Base-by-base conservation (phyloP, 2,329 filamentous ascomycete species). In the Aaosphaeria pasadenensis region DNA sequence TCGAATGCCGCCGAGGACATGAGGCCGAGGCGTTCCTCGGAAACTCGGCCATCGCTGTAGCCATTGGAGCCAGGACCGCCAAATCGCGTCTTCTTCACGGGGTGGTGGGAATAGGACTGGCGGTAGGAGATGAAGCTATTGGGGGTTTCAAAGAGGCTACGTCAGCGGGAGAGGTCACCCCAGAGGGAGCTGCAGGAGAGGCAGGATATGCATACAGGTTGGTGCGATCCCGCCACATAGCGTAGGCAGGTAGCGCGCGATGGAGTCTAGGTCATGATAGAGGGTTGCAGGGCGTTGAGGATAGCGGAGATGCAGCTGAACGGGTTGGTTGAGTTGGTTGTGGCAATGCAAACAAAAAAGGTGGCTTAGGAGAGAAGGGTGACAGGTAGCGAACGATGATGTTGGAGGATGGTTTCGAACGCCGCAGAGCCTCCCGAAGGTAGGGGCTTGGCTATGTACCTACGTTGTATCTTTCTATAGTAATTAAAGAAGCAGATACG, bases 191-290 rank as follows among this genome's bases (percentile, higher is more conserved):
- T 30, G 41, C 11, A 41, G 24, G 9, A 28, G 39, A 11, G 24
- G 39, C 4, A 11, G 41, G 41, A 30, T 9, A 31, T 9, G 41
- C 83, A 62, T 84, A 96, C 91, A 99, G 88, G 71, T 97, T 99
- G 62, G 94, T 99, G 75, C 94, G 88, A 81, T 99, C 94, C 79
- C 94, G 90, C 91, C 91, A 99, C 90, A 96, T 95, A 77, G 82
- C 86, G 84, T 62, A 58, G 64, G 58, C 52, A 59, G 51, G 32
- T 7, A 24, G 41, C 28, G 30, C 44, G 50, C 53, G 52, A 55
- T 30, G 56, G 49, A 46, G 49, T n/a, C 58, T 63, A 60, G 62
- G 53, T 59, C 63, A 68, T 70, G 62, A 53, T 60, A 59, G 39
- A 17, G 39, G 17, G 39, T 9, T 40, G 39, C 39, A 13, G 4